Evolutionary conservation across 2,329 filamentous ascomycete species (phyloP).

Genomic region (Alternaria consortialis): DNA sequence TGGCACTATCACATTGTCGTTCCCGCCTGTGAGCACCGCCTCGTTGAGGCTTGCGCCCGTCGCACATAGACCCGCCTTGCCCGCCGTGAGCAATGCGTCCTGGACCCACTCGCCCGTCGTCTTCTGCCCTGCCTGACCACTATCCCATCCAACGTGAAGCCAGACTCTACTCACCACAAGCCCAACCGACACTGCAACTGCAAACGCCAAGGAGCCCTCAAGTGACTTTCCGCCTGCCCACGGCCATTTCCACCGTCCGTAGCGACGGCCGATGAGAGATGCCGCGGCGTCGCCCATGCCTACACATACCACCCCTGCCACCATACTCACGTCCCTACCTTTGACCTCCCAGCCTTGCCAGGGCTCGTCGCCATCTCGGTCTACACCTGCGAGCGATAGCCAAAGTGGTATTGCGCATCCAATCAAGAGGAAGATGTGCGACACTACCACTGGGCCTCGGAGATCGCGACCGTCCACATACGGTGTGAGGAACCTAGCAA

Average conservation of each 20-base stretch:
- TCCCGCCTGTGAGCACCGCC: conserved; percentile 93
- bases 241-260: conserved; percentile 88
- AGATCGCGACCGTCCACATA: conserved; percentile 96
- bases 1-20: conserved; percentile 97
- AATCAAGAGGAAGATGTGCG: conserved; percentile 93
- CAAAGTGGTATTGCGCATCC: conserved; percentile 95
- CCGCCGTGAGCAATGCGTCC: conserved; percentile 42
- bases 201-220: conserved; percentile 85
- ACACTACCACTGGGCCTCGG: conserved; percentile 91
- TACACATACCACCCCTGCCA: conserved; percentile 91
- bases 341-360: conserved; percentile 78
- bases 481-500: conserved; percentile 86
- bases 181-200: conserved; percentile 77
- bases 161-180: conserved; percentile 75
- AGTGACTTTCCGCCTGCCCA: conserved; percentile 97
- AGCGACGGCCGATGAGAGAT: conserved; percentile 86
- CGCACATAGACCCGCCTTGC: conserved; percentile 76
- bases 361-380: conserved; percentile 64
- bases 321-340: conserved; percentile 82
- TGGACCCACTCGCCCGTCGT: conserved; percentile 55
- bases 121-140: conserved; percentile 21
- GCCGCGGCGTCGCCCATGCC: conserved; percentile 95
- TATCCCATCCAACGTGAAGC: conserved; percentile 77
- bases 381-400: conserved; percentile 78
- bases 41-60: conserved; percentile 86